Evolutionary conservation across 2,329 filamentous ascomycete genomes (phyloP).

Genomic region (Alternaria metachromatica): DNA sequence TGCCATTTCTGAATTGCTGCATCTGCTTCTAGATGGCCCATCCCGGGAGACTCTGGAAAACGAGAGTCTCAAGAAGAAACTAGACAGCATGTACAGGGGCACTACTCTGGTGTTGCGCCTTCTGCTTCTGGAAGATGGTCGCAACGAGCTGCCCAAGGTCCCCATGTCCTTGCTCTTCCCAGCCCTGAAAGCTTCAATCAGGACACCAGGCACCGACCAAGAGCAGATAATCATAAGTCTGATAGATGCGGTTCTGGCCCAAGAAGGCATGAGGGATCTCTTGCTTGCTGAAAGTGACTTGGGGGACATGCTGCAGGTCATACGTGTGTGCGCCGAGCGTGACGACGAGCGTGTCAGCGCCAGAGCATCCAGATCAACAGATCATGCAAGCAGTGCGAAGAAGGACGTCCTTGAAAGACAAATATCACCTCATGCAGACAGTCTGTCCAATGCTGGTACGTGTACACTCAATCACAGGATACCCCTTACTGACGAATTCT

Average conservation of each 20-base stretch:
- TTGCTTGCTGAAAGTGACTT: slow-evolving; percentile 72
- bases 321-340: slow-evolving; percentile 58
- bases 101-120: slow-evolving; percentile 40
- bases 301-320: slow-evolving; percentile 66
- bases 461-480: background rate
- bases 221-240: slow-evolving; percentile 61
- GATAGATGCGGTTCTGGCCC: slow-evolving; percentile 48
- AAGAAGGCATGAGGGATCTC: slow-evolving; percentile 61
- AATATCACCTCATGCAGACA: slow-evolving; percentile 12
- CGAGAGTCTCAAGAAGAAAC: slow-evolving; percentile 20
- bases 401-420: slow-evolving; percentile 38
- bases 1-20: slow-evolving; percentile 69
- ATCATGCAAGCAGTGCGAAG: slow-evolving; percentile 53
- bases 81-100: slow-evolving; percentile 38
- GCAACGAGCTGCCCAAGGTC: slow-evolving; percentile 42
- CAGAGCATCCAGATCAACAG: slow-evolving; percentile 11
- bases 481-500: slow-evolving; percentile 5
- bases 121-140: slow-evolving; percentile 42
- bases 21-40: slow-evolving; percentile 54
- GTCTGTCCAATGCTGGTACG: slow-evolving; percentile 13
- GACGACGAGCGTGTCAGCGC: slow-evolving; percentile 34
- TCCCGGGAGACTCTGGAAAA: slow-evolving; percentile 31
- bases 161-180: slow-evolving; percentile 44
- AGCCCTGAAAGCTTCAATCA: slow-evolving; percentile 42
- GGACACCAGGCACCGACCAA: slow-evolving; percentile 33